Percentiles rank a stretch among this genome's conserved stretches.
Evolutionary conservation across 225 moss, liverwort and hornwort species (phyloP).

Genomic region (Marchantia polymorpha): DNA sequence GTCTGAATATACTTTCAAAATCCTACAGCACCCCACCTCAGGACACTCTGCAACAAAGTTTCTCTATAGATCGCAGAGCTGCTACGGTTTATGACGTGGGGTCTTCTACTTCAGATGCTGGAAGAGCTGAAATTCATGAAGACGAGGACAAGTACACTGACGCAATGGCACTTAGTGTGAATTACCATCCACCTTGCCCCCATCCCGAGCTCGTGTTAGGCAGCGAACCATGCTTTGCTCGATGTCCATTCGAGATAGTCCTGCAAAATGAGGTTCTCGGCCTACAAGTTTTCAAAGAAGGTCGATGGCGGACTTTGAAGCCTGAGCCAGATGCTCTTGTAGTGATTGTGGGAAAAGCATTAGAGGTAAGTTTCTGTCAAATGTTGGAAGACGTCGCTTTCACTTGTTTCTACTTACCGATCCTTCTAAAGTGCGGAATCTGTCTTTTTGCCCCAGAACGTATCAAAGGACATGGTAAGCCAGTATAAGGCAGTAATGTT

Average conservation of each 20-base stretch:
- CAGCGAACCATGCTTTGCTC: conserved; percentile 30
- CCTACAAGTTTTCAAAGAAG: conserved; percentile 26
- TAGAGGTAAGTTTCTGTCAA: conserved; percentile 20
- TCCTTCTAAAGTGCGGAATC: background rate
- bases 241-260: conserved; percentile 21
- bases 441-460: background rate
- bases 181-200: conserved; percentile 40
- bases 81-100: background rate
- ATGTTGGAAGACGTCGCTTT: background rate
- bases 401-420: background rate
- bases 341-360: conserved; percentile 28
- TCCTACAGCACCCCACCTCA: background rate
- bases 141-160: background rate
- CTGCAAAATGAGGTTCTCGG: conserved; percentile 32
- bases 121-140: background rate
- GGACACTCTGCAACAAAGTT: background rate
- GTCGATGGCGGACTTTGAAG: conserved; percentile 28
- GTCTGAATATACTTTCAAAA: background rate
- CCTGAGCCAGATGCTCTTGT: conserved; percentile 30
- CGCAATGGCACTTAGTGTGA: background rate
- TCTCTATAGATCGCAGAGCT: background rate
- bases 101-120: background rate
- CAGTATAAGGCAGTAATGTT: background rate
- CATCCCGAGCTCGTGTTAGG: conserved; percentile 35
- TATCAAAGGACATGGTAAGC: background rate